phyloP scores from a whole-genome alignment of 805 yeast species.

The Blastobotrys peoriensis region DNA sequence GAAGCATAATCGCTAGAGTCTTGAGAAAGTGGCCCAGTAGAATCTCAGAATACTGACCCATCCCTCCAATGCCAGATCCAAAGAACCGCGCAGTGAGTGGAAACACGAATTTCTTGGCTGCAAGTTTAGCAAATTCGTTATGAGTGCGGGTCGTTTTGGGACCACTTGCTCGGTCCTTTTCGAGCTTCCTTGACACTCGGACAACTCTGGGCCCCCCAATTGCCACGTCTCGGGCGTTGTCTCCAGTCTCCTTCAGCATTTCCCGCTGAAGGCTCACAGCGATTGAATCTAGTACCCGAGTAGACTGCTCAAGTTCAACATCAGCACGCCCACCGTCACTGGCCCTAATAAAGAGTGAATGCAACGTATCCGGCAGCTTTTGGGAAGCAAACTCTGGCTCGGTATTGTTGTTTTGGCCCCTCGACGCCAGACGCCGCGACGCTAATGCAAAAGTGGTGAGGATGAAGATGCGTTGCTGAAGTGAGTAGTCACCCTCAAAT shows the following conservation, averaged over 20 bases:
- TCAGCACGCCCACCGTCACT: constrained; percentile 15
- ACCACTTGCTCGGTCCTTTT: constrained; percentile 11
- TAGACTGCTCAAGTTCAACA: background rate
- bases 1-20: constrained; percentile 51
- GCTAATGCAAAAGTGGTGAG: constrained; percentile 64
- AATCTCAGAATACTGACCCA: constrained; percentile 50
- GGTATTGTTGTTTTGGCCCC: constrained; percentile 44
- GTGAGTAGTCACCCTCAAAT: constrained; percentile 67
- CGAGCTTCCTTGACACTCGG: constrained; percentile 25
- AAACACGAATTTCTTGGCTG: constrained; percentile 43
- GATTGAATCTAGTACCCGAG: constrained; percentile 6
- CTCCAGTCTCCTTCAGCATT: constrained; percentile 19
- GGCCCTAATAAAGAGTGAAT: constrained; percentile 35
- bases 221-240: constrained; percentile 20
- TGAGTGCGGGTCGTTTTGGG: constrained; percentile 21
- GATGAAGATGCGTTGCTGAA: constrained; percentile 69
- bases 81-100: constrained; percentile 50
- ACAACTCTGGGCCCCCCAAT: constrained; percentile 26
- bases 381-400: constrained; percentile 37
- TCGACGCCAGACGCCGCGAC: constrained; percentile 59
- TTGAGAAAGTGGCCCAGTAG: constrained; percentile 53
- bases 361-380: constrained; percentile 43
- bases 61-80: constrained; percentile 35
- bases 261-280: constrained; percentile 20
- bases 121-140: constrained; percentile 38